A percentile compares a stretch with the other conserved stretches of the same genome.
These are phyloP conservation scores for Theobroma cacao DNA, from an alignment of 345 rosid species.

Conservation along the genomic window DNA sequence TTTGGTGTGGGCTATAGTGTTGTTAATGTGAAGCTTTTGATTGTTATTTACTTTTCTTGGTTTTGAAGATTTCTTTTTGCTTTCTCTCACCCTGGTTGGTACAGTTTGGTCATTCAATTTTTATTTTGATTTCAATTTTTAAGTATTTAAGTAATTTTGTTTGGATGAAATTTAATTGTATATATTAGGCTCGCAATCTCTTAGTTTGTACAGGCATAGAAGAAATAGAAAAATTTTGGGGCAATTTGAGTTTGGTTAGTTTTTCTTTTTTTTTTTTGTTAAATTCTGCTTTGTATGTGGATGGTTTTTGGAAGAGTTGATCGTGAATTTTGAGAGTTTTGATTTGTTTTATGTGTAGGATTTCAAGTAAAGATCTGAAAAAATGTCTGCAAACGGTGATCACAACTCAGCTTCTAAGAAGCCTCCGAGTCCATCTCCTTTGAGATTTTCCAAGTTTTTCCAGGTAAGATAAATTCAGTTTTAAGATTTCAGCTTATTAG, in stretches of 20 bases:
- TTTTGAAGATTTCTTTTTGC: slow-evolving; percentile 21
- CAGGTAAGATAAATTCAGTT: slow-evolving; percentile 40
- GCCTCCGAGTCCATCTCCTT: slow-evolving; percentile 72
- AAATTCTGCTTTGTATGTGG: neutral
- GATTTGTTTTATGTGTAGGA: slow-evolving; percentile 15
- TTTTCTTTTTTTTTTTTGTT: neutral
- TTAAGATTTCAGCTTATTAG: neutral
- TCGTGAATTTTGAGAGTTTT: slow-evolving; percentile 5
- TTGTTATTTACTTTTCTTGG: slow-evolving; percentile 24
- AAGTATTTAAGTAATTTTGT: neutral
- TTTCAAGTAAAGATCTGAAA: slow-evolving; percentile 9
- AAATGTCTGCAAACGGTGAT: slow-evolving; percentile 55
- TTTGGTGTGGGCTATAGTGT: slow-evolving; percentile 22
- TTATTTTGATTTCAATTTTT: neutral
- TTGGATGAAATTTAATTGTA: slow-evolving; percentile 7
- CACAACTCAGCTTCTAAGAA: slow-evolving; percentile 40
- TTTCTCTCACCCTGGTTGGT: slow-evolving; percentile 25
- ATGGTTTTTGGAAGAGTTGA: slow-evolving; percentile 13
- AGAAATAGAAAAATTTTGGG: neutral
- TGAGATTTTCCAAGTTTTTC: slow-evolving; percentile 69
- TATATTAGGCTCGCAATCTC: slow-evolving; percentile 28
- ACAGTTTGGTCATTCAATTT: slow-evolving; percentile 22
- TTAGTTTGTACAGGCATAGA: neutral
- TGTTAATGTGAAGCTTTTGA: slow-evolving; percentile 32
- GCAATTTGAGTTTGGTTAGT: slow-evolving; percentile 10